Evolutionary conservation across 345 rosid genomes (phyloP).

Genomic region (Lepidium africanum): DNA sequence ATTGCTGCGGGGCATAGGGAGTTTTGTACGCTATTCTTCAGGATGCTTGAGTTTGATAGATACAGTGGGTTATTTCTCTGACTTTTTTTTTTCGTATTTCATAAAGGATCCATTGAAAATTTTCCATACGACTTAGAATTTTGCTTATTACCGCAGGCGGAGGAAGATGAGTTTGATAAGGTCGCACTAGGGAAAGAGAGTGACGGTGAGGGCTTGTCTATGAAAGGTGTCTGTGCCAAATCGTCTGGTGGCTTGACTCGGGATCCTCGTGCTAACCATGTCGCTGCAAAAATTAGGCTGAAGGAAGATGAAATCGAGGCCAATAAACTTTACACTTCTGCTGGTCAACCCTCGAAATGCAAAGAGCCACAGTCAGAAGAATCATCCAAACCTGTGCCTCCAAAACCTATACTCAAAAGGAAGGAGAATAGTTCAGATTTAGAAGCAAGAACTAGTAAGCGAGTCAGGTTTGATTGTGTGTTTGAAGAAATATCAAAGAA

Average conservation of each 20-base stretch:
- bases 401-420: constrained; percentile 60
- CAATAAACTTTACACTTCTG: constrained; percentile 16
- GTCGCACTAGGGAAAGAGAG: constrained; percentile 60
- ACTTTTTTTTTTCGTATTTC: not conserved
- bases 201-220: constrained; percentile 40
- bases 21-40: not conserved
- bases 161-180: constrained; percentile 80
- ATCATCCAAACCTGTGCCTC: constrained; percentile 4
- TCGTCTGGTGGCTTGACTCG: constrained; percentile 22
- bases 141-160: constrained; percentile 44
- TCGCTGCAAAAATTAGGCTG: constrained; percentile 66
- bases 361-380: constrained; percentile 15
- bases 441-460: constrained; percentile 43
- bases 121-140: not conserved
- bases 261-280: constrained; percentile 65
- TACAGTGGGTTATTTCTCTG: not conserved
- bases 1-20: not conserved
- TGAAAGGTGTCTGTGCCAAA: constrained; percentile 38
- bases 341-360: constrained; percentile 17
- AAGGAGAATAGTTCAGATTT: constrained; percentile 32
- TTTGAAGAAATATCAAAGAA: constrained; percentile 18
- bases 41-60: not conserved
- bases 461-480: constrained; percentile 53
- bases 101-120: not conserved
- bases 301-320: constrained; percentile 72